These are phyloP conservation scores for Aspergillus sclerotialis DNA, from an alignment of 2,329 filamentous ascomycete genomes.

Conservation along the genomic window DNA sequence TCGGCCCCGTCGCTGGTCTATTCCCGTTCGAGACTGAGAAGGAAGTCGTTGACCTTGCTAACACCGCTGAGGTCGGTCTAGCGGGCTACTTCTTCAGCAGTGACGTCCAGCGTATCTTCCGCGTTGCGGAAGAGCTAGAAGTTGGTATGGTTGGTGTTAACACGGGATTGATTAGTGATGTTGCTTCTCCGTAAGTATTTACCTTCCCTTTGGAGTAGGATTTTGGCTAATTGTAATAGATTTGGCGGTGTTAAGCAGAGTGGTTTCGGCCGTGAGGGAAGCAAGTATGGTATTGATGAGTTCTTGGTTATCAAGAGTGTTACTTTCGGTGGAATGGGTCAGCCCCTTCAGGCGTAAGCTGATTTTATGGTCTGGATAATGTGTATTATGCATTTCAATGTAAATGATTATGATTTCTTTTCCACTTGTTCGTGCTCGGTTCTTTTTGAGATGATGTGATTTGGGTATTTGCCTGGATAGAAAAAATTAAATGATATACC, in stretches of 20 bases:
- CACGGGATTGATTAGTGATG: conserved; percentile 57
- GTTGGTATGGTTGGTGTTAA: conserved; percentile 57
- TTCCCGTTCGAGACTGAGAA: conserved; percentile 85
- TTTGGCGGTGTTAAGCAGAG: conserved; percentile 81
- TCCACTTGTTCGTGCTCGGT: no score
- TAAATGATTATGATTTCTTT: no score
- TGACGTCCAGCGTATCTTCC: conserved; percentile 52
- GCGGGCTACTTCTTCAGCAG: conserved; percentile 88
- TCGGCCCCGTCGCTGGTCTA: conserved; percentile 84
- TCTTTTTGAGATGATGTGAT: no score
- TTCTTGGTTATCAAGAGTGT: conserved; percentile 68
- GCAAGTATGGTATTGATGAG: conserved; percentile 69
- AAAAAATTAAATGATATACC: no score
- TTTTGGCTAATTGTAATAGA: conserved; percentile 21
- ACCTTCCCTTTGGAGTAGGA: not conserved
- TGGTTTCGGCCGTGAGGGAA: conserved; percentile 73
- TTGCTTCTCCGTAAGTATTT: conserved; percentile 40
- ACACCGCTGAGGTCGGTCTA: conserved; percentile 74
- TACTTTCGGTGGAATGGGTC: conserved; percentile 56
- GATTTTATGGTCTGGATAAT: no score
- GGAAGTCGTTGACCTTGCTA: conserved; percentile 79
- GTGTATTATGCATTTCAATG: no score
- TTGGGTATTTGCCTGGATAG: no score
- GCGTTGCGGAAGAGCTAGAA: conserved; percentile 52
- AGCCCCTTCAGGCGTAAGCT: conserved; percentile 44